These are phyloP conservation scores for Thalassiosira allenii DNA, from an alignment of 352 stramenopile species.

Conservation along the genomic window DNA sequence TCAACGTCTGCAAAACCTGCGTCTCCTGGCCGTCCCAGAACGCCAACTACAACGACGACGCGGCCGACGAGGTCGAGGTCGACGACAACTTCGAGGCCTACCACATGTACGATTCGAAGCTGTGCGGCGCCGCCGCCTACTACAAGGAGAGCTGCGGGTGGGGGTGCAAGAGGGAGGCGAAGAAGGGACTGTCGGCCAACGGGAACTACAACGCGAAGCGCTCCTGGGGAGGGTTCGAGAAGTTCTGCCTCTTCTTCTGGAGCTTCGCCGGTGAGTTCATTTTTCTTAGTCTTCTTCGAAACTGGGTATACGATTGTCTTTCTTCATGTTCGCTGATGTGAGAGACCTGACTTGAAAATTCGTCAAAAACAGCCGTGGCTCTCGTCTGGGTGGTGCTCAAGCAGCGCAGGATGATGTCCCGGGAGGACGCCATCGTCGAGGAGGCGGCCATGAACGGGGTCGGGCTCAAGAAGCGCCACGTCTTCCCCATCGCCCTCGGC, in stretches of 20 bases:
- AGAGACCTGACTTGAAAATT: no score
- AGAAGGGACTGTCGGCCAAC: neutral
- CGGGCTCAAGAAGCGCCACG: slow-evolving; percentile 60
- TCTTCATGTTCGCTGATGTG: no score
- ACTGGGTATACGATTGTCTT: no score
- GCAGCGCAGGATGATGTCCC: slow-evolving; percentile 58
- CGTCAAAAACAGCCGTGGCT: slow-evolving; percentile 37
- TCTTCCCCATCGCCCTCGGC: slow-evolving; percentile 58
- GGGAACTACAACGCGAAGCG: slow-evolving; percentile 4
- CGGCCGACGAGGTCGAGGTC: neutral
- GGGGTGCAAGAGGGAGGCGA: slow-evolving; percentile 35
- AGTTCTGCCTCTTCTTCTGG: slow-evolving; percentile 62
- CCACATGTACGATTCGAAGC: slow-evolving; percentile 50
- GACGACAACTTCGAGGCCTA: slow-evolving; percentile 52
- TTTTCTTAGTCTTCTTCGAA: no score
- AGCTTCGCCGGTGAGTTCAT: slow-evolving; percentile 43
- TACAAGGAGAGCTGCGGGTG: slow-evolving; percentile 44
- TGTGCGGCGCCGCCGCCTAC: slow-evolving; percentile 35
- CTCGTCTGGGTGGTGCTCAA: slow-evolving; percentile 60
- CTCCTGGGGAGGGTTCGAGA: slow-evolving; percentile 54
- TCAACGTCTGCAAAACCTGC: slow-evolving; percentile 42
- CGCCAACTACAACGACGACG: slow-evolving; percentile 13
- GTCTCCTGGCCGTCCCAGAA: slow-evolving; percentile 24
- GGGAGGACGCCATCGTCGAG: slow-evolving; percentile 61
- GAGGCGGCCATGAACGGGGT: slow-evolving; percentile 57